These are phyloP conservation scores for Hygrophorus pudorinus DNA, from an alignment of 768 basidiomycete genomes.

Conservation along the genomic window DNA sequence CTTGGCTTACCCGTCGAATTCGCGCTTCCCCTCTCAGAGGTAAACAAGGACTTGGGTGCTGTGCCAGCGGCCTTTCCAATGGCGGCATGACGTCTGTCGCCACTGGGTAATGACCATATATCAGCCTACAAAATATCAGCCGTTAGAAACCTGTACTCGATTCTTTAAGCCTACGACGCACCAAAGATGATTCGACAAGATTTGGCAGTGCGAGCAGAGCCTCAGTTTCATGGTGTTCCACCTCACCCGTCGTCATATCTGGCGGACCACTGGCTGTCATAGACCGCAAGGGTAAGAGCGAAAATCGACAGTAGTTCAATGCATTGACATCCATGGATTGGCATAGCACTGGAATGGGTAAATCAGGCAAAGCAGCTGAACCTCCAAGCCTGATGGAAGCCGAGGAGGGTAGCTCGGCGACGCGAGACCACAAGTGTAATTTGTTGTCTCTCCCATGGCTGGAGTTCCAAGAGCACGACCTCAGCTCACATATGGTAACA, in stretches of 20 bases:
- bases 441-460: conserved; percentile 87
- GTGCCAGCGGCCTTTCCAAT: conserved; percentile 45
- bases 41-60: conserved; percentile 23
- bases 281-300: conserved; percentile 33
- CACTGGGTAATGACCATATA: conserved; percentile 69
- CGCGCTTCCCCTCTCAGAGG: conserved; percentile 38
- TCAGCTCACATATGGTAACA: not conserved
- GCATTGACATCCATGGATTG: conserved; percentile 87
- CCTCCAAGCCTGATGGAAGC: conserved; percentile 38
- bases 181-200: conserved; percentile 78
- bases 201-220: conserved; percentile 79
- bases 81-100: conserved; percentile 70
- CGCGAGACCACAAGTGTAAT: conserved; percentile 60
- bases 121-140: conserved; percentile 45
- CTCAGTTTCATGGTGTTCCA: conserved; percentile 8
- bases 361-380: conserved; percentile 42
- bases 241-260: not conserved
- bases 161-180: conserved; percentile 22
- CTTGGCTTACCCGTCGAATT: conserved; percentile 42
- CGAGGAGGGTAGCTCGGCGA: conserved; percentile 28
- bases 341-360: conserved; percentile 38
- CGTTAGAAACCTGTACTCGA: not conserved
- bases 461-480: conserved; percentile 7
- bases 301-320: conserved; percentile 89
- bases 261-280: no score